Conservation (phyloP, 164 flowering plant species). For the Stephania yunnanensis region DNA sequence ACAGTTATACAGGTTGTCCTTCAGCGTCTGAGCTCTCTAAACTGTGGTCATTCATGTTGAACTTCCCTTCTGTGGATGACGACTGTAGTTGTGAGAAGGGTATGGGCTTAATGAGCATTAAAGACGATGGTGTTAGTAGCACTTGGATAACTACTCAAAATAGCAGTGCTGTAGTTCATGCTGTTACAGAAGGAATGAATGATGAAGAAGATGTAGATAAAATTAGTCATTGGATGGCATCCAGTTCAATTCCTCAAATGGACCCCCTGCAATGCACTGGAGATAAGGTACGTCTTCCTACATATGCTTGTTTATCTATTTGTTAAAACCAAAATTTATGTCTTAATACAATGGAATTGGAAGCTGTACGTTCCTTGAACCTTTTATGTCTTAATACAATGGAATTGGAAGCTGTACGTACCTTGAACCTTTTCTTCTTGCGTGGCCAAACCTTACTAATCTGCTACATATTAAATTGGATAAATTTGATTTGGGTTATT, state of each 20-base stretch:
- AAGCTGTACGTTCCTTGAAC: no score
- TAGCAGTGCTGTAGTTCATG: constrained; percentile 20
- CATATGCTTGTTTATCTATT: not conserved
- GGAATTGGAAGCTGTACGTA: no score
- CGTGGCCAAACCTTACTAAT: not conserved
- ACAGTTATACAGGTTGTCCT: constrained; percentile 87
- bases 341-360: not conserved
- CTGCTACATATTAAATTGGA: not conserved
- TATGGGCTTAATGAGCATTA: constrained; percentile 64
- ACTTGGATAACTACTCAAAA: constrained; percentile 26
- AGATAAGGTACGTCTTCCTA: constrained; percentile 21
- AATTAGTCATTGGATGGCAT: constrained; percentile 36
- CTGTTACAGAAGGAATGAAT: constrained; percentile 4
- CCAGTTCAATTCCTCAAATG: constrained; percentile 36
- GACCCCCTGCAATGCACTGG: constrained; percentile 21
- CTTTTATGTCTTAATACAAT: not conserved
- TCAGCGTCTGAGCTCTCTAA: constrained; percentile 70
- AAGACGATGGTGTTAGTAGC: constrained; percentile 29
- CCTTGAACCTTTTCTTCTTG: not conserved
- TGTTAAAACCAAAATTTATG: not conserved
- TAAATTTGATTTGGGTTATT: no score
- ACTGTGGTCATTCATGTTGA: constrained; percentile 68
- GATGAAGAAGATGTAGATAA: constrained; percentile 23
- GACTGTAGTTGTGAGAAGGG: constrained; percentile 59
- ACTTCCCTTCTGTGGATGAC: constrained; percentile 37